These are phyloP conservation scores for Rosa persica DNA, from an alignment of 306 rosid genomes.

Conservation along the genomic window DNA sequence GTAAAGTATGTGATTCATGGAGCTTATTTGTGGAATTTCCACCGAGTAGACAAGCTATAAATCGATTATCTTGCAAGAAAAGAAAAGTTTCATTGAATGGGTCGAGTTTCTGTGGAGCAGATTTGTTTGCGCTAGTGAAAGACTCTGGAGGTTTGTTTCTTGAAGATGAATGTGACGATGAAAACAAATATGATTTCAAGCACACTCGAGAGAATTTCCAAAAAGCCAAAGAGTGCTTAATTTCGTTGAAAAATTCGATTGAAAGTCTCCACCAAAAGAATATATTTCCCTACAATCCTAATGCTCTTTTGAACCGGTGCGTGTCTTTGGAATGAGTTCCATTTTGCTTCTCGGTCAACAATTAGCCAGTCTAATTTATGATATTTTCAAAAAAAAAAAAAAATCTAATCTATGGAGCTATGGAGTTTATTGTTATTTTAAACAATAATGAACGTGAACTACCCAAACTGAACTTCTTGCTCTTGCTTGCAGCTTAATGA, in stretches of 20 bases:
- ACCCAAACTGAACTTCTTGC: constrained; percentile 8
- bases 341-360: constrained; percentile 6
- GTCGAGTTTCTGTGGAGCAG: constrained; percentile 26
- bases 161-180: constrained; percentile 31
- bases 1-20: constrained; percentile 62
- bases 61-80: constrained; percentile 58
- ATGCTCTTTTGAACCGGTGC: constrained; percentile 65
- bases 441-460: not conserved
- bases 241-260: constrained; percentile 64
- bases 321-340: constrained; percentile 19
- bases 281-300: constrained; percentile 81
- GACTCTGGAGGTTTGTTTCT: constrained; percentile 19
- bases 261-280: constrained; percentile 72
- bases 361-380: not conserved
- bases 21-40: constrained; percentile 51
- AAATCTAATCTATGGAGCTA: not conserved
- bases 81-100: constrained; percentile 43
- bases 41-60: constrained; percentile 26
- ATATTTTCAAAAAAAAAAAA: not conserved
- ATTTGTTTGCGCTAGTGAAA: constrained; percentile 23
- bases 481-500: constrained; percentile 51
- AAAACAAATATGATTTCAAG: constrained; percentile 29
- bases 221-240: constrained; percentile 67
- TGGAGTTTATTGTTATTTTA: not conserved
- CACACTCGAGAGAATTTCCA: constrained; percentile 30